Conservation (phyloP, 129 eudicot species). For the sunflower (Helianthus annuus) region HanXRQr2.0-SUNRISE NC_035442.2:108486481-108486980, state of each 20-base stretch:
- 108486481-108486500: slow-evolving; percentile 65
- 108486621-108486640: slow-evolving; percentile 97
- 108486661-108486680: slow-evolving; percentile 69
- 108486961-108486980: slow-evolving; percentile 55
- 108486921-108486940: slow-evolving; percentile 64
- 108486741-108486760: slow-evolving; percentile 72
- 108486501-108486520: slow-evolving; percentile 62
- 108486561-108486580: slow-evolving; percentile 80
- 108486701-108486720: slow-evolving; percentile 76
- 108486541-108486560: slow-evolving; percentile 49
- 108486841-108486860: slow-evolving; percentile 41
- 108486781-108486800: slow-evolving; percentile 65
- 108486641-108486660: slow-evolving; percentile 89
- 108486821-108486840: slow-evolving; percentile 66
- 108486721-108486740: slow-evolving; percentile 96
- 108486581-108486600: slow-evolving; percentile 89
- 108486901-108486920: slow-evolving; percentile 70
- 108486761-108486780: slow-evolving; percentile 75
- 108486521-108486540: slow-evolving; percentile 48
- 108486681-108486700: slow-evolving; percentile 72
- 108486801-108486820: slow-evolving; percentile 52
- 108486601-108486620: slow-evolving; percentile 60
- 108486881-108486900: slow-evolving; percentile 69
- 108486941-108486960: slow-evolving; percentile 61
- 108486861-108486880: slow-evolving; percentile 58